Evolutionary conservation across 352 stramenopile genomes (phyloP), one percentile per base, ranked within the genome.

Genomic region (Peronosclerospora sorghi): DNA sequence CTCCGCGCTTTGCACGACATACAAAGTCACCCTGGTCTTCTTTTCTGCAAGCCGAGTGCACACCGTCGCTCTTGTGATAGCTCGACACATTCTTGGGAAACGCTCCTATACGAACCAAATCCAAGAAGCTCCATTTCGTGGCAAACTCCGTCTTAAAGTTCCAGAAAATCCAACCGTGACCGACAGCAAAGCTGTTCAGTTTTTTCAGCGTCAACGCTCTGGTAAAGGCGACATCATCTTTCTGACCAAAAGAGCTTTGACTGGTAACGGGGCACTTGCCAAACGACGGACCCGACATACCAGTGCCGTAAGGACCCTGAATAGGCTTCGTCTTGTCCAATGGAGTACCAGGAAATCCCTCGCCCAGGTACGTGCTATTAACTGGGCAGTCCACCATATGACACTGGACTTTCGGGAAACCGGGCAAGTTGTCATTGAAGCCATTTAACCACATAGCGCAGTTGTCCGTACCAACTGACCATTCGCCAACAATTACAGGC

Each of bases 131-230:
- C 91, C 88, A 97, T 35, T 82, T 75, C 17, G 75, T 74, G 19
- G 86, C 73, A 17, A 97, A 62, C 57, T 97, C 88, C 0, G 87
- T 96, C 51, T 94, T 86, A 59, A 96, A 97, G 65, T 97, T 97
- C 91, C 87, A 97, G 57, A 97, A 97, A 70, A 95, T 96, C 65
- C 87, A 95, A 14, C 90, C 91, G 65, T 97, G 88, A 29, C 84
- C 86, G 35, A 95, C 61, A 1, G 73, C 74, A 42, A 95, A 97
- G 8, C 77, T 79, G 56, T 91, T 91, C 9, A 97, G 81, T 58
- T 97, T 96, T 59, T 96, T 96, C 12, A 82, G n/a, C n/a, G 72
- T 83, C 9, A 97, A 50, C 41, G 82, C 65, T 10, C 47, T 68
- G 57, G 91, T 96, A 30, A 84, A 67, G 0, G 62, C 64, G 17